These are phyloP conservation scores for Lonicera japonica DNA, from an alignment of 129 eudicot species.

Conservation along the genomic window DNA sequence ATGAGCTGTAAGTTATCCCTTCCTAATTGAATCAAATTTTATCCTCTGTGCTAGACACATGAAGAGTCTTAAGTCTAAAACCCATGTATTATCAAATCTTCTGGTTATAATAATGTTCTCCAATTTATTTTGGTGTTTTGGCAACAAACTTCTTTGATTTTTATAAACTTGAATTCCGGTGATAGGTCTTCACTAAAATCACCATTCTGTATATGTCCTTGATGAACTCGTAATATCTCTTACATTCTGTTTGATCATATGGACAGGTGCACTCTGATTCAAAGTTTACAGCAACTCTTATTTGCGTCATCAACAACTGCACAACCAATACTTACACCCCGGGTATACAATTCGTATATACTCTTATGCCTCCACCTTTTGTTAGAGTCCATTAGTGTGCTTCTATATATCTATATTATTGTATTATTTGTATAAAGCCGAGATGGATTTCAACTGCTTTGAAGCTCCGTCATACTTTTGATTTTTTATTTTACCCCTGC, in stretches of 20 bases:
- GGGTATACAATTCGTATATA: slow-evolving; percentile 38
- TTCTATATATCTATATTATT: not conserved
- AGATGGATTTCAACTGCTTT: no score
- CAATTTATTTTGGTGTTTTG: no score
- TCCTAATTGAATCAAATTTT: not conserved
- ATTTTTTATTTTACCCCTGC: no score
- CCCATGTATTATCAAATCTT: no score
- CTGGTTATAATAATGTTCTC: no score
- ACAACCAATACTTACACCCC: slow-evolving; percentile 84
- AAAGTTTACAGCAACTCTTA: slow-evolving; percentile 83
- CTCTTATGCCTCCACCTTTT: not conserved
- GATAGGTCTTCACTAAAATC: slow-evolving; percentile 3
- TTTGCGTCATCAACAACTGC: slow-evolving; percentile 98
- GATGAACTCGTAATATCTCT: not conserved
- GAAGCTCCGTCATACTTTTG: no score
- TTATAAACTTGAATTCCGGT: no score
- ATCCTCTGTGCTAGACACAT: no score
- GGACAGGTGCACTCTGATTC: slow-evolving; percentile 81
- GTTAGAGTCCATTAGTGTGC: not conserved
- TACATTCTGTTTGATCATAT: slow-evolving; percentile 8
- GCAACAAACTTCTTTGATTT: no score
- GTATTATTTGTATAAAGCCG: no score
- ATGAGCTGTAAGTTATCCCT: slow-evolving; percentile 70
- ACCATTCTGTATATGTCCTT: not conserved
- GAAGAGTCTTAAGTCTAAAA: no score